Base-by-base conservation (phyloP, 176 grass and related monocot species). In the Oryza punctata region DNA sequence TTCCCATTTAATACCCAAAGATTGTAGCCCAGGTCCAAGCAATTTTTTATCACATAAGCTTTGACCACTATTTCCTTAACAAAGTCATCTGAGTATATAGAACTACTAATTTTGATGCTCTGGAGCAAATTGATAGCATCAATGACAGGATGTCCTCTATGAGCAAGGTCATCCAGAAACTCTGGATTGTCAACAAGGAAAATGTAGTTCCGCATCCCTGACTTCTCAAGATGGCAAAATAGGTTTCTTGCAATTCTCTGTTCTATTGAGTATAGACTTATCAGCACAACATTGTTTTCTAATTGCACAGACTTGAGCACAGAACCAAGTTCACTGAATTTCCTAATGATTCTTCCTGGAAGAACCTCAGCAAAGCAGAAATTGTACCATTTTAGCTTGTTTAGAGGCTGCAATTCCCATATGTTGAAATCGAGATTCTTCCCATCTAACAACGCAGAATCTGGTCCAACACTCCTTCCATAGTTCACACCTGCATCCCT, bases 401-500 rank as follows among this genome's bases (percentile, higher is more conserved):
- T 86, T 47, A 89, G 49, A 69, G 89, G 85, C 26, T 72, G 90
- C n/a, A 99, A 71, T 54, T 89, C 74, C 84, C 84, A 92, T 12
- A 96, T 59, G 77, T 94, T 80, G 77, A 99, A 87, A 92, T 92
- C 89, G 27, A 90, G 72, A 50, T 90, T 84, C 21, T 89, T 93
- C 72, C 89, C 49, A 80, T 90, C 85, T 84, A 96, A 75, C 73
- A 99, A 89, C 35, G 35, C 84, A 50, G 96, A 99, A 99, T 99
- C 96, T 80, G 96, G 96, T 66, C 96, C 96, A 73, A 68, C 93
- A 64, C 75, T 99, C 82, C 69, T 96, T 73, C 86, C 93, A 16
- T 99, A 96, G 85, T 96, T 99, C 21, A 96, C 93, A 72, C 96
- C 96, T 81, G 89, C 93, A 90, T 96, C 93, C 85, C 96, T 90